phyloP scores from a whole-genome alignment of 1,284 basidiomycete species.

The Tilletia indica region DNA sequence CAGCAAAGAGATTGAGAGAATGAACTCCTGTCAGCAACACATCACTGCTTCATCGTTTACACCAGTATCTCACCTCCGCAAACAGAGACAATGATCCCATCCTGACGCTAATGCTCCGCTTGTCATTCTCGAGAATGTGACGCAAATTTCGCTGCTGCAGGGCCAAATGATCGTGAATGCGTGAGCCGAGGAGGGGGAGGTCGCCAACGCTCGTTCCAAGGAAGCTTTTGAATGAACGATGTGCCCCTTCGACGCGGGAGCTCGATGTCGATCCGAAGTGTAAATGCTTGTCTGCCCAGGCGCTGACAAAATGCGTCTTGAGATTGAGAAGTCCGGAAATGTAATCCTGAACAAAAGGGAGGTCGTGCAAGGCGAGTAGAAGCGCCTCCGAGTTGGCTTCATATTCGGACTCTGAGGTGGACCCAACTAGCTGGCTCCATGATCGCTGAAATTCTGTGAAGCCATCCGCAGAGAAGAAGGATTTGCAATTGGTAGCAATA shows the following conservation, averaged over 20 bases:
- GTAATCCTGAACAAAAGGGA: neutral
- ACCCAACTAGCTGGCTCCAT: neutral
- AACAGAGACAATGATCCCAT: neutral
- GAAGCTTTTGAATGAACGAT: neutral
- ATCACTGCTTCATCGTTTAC: too few species aligned
- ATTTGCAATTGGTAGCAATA: neutral
- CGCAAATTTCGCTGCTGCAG: neutral
- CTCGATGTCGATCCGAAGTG: neutral
- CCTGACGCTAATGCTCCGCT: neutral
- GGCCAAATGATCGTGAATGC: neutral
- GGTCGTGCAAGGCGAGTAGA: neutral
- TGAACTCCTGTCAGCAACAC: neutral
- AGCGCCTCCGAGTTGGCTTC: neutral
- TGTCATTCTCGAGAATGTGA: neutral
- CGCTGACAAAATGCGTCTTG: neutral
- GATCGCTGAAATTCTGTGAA: neutral
- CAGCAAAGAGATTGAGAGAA: neutral
- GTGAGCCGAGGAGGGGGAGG: neutral
- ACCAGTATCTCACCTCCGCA: neutral
- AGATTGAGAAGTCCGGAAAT: neutral
- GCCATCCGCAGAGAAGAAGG: neutral
- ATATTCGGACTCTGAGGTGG: neutral
- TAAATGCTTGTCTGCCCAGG: neutral
- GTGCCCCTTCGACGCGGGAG: neutral
- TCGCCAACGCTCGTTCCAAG: neutral